Percentiles rank a stretch among this genome's conserved stretches.
Evolutionary conservation across 2,329 filamentous ascomycete genomes (phyloP).

Genomic region (Fusarium circinatum): DNA sequence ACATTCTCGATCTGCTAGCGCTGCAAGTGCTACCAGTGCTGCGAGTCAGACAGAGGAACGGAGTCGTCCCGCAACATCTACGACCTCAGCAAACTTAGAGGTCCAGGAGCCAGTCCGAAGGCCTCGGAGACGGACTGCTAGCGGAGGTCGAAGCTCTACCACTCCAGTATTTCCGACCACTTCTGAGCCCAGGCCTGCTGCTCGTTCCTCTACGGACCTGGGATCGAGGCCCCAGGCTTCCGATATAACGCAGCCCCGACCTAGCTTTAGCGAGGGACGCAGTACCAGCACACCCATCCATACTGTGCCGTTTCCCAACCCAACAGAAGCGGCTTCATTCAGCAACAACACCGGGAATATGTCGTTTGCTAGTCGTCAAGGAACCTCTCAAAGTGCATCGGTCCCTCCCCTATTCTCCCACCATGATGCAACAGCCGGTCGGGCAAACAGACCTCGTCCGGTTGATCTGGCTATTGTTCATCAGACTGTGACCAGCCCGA

Average conservation of each 20-base stretch:
- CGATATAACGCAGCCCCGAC: slow-evolving; percentile 51
- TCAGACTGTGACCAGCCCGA: slow-evolving; percentile 47
- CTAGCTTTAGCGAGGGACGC: slow-evolving; percentile 55
- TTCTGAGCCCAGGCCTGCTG: slow-evolving; percentile 59
- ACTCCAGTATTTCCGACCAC: slow-evolving; percentile 56
- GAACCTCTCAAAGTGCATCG: slow-evolving; percentile 25
- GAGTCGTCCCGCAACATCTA: slow-evolving; percentile 59
- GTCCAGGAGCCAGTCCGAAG: slow-evolving; percentile 46
- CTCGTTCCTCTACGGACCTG: slow-evolving; percentile 75
- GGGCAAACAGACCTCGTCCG: slow-evolving; percentile 47
- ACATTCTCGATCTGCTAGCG: slow-evolving; percentile 59
- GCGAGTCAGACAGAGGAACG: slow-evolving; percentile 58
- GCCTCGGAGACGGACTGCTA: slow-evolving; percentile 62
- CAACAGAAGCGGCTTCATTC: slow-evolving; percentile 34
- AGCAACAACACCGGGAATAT: slow-evolving; percentile 39
- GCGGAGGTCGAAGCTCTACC: slow-evolving; percentile 65
- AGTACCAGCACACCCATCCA: slow-evolving; percentile 54
- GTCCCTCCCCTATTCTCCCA: slow-evolving; percentile 21
- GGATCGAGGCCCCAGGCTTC: slow-evolving; percentile 54
- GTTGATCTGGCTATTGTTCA: slow-evolving; percentile 54
- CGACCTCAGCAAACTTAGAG: slow-evolving; percentile 44
- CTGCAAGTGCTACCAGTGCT: slow-evolving; percentile 54
- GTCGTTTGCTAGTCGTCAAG: slow-evolving; percentile 53
- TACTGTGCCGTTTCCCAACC: slow-evolving; percentile 37
- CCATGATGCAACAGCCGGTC: slow-evolving; percentile 37